These are phyloP conservation scores for Laguncularia racemosa DNA, from an alignment of 345 rosid species.

Conservation along the genomic window DNA sequence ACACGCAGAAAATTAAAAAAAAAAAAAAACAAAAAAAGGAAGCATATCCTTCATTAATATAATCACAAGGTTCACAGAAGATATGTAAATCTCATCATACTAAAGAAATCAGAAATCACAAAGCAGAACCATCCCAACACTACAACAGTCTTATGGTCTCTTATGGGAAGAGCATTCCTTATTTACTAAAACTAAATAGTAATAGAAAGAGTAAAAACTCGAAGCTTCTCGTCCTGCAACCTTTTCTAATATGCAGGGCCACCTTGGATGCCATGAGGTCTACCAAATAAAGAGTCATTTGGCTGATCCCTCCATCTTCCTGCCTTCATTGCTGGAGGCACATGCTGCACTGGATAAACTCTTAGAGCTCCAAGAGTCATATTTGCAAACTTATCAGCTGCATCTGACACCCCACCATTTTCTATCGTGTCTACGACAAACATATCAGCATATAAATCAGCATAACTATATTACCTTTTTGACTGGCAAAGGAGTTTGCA, in stretches of 20 bases:
- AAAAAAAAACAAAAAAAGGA: too few relatives aligned
- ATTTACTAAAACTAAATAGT: too few relatives aligned
- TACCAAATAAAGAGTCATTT: constrained; percentile 39
- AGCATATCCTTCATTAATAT: not conserved
- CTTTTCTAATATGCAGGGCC: constrained; percentile 38
- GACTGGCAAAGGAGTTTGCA: not conserved
- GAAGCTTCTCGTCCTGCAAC: constrained; percentile 34
- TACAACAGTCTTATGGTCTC: not conserved
- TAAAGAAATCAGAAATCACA: not conserved
- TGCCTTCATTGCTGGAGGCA: constrained; percentile 55
- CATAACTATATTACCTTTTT: too few relatives aligned
- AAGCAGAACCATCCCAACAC: not conserved
- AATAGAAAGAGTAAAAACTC: too few relatives aligned
- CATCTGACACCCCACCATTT: constrained; percentile 33
- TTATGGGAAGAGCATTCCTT: too few relatives aligned
- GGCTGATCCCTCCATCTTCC: constrained; percentile 54
- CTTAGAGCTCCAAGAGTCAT: constrained; percentile 36
- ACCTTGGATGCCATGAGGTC: constrained; percentile 36
- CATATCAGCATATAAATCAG: not conserved
- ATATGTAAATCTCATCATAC: not conserved
- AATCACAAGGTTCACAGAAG: too few relatives aligned
- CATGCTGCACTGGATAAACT: constrained; percentile 21
- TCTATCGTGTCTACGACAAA: constrained; percentile 28
- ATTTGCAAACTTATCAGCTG: constrained; percentile 42
- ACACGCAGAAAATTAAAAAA: too few relatives aligned